Evolutionary conservation across 257 asterid species (phyloP), one percentile per base, ranked within the genome.

Genomic region (Penstemon newberryi): DNA sequence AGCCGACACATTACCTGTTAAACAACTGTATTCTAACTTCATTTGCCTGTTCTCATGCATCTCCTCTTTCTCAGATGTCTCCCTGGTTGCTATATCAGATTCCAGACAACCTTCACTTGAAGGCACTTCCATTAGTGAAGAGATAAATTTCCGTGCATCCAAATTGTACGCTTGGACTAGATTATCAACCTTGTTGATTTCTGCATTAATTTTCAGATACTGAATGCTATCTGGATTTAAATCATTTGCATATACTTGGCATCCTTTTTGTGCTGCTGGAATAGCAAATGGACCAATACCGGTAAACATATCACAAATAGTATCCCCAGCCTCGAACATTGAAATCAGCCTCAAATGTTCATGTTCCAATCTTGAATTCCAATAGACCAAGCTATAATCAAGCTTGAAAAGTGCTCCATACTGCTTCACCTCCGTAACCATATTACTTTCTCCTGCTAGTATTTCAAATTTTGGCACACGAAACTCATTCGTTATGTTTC

Each of bases 191-290:
- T 87, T 88, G 84, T 87, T 93, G 71, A 68, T 53, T 75, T 83
- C 91, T 19, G 99, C 92, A 79, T 93, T 93, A 40, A 82, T 76
- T 83, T 93, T 88, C 84, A 90, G 83, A 81, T 79, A 93, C 47
- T 49, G 87, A 63, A 84, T 53, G 64, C 99, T 93, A 65, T 88
- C 96, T 36, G 99, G 99, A 65, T 93, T 93, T 75, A 93, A 74
- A 80, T 93, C 99, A 61, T 93, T 93, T 49, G 99, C 99, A 69
- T 79, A 88, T 36, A 93, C 99, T 18, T 72, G 73, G 77, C 99
- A 93, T 65, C 97, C 99, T 76, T 86, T 93, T 70, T 87, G 97
- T 56, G 97, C 95, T 12, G 99, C 99, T 51, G 99, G 97, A 81
- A 93, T 87, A 70, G 85, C 92, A 71, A 92, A 92, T 39, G 98